Conservation (phyloP, 139 green algal species). For the Chlorella sp. region DNA sequence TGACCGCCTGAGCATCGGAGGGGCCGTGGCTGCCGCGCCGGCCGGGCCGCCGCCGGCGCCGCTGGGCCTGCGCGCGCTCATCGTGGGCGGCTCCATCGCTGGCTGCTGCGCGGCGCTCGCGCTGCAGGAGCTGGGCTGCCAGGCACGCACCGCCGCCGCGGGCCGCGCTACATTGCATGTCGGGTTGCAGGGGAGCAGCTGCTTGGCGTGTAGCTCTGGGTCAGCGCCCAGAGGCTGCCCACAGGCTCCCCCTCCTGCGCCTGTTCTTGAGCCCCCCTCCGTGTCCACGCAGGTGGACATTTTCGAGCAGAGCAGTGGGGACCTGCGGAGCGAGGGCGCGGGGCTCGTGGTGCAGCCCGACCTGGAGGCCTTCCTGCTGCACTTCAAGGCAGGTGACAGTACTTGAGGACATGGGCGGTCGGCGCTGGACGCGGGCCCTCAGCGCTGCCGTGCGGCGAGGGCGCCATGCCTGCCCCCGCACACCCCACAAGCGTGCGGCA, state of each 20-base stretch:
- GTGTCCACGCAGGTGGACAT: not conserved
- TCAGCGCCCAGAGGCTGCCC: too few relatives aligned
- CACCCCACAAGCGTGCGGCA: too few relatives aligned
- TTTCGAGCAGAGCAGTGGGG: not conserved
- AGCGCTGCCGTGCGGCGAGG: too few relatives aligned
- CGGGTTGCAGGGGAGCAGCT: not conserved
- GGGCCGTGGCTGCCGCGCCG: too few relatives aligned
- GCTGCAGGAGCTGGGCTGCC: not conserved
- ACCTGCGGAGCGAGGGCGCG: not conserved
- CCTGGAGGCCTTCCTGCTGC: not conserved
- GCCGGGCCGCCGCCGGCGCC: too few relatives aligned
- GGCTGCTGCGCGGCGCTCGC: not conserved
- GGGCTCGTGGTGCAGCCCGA: slow-evolving; percentile 2
- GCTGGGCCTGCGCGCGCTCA: too few relatives aligned
- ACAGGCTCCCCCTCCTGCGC: not conserved
- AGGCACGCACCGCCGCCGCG: not conserved
- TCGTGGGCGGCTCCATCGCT: not conserved
- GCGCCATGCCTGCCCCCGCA: too few relatives aligned
- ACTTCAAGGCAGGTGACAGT: not conserved
- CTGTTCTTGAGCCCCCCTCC: not conserved
- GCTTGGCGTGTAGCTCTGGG: too few relatives aligned
- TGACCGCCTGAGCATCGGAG: too few relatives aligned
- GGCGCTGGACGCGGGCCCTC: too few relatives aligned
- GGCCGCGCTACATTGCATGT: not conserved
- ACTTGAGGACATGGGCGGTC: too few relatives aligned